phyloP scores from a whole-genome alignment of 2,329 filamentous ascomycete species.

The Diaporthe sp. region DNA sequence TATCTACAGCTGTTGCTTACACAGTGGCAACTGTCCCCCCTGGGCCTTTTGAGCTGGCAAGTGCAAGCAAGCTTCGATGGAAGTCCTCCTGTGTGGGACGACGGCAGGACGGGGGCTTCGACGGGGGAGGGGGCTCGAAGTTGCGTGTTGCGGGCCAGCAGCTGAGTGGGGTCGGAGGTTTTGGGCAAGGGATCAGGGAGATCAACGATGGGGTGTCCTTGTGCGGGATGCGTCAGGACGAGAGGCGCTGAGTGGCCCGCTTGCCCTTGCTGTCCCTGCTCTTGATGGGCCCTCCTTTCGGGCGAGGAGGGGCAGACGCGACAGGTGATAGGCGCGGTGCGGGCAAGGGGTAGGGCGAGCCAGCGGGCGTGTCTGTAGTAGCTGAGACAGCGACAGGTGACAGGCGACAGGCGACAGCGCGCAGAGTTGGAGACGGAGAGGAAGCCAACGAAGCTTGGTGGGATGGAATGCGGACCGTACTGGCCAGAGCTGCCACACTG shows the following conservation, averaged over 20 bases:
- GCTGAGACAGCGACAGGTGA: not conserved
- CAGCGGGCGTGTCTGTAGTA: slow-evolving; percentile 10
- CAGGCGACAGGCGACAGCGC: not conserved
- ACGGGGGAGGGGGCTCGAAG: not conserved
- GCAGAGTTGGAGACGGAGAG: slow-evolving; percentile 20
- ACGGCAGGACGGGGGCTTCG: not conserved
- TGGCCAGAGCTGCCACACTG: slow-evolving; percentile 6
- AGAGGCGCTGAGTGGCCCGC: slow-evolving; percentile 27
- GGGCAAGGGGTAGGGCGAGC: slow-evolving; percentile 2
- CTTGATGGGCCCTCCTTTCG: slow-evolving; percentile 15
- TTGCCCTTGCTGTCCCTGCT: slow-evolving; percentile 22
- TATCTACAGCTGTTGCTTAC: slow-evolving; percentile 5
- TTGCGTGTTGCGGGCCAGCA: slow-evolving; percentile 18
- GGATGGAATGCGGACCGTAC: slow-evolving; percentile 26
- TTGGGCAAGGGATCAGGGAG: slow-evolving; percentile 29
- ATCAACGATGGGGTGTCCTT: slow-evolving; percentile 30
- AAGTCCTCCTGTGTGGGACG: not conserved
- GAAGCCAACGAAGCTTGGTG: slow-evolving; percentile 23
- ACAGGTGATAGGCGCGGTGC: slow-evolving; percentile 19
- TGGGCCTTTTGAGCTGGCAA: slow-evolving; percentile 16
- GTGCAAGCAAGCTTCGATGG: not conserved
- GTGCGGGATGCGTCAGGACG: slow-evolving; percentile 13
- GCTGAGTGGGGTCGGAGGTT: slow-evolving; percentile 26
- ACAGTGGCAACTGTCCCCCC: not conserved
- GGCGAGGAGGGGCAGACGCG: slow-evolving; percentile 26